Percentiles rank a stretch among this genome's conserved stretches.
Evolutionary conservation across 352 stramenopile genomes (phyloP).

Genomic region (Phytophthora hybrid): DNA sequence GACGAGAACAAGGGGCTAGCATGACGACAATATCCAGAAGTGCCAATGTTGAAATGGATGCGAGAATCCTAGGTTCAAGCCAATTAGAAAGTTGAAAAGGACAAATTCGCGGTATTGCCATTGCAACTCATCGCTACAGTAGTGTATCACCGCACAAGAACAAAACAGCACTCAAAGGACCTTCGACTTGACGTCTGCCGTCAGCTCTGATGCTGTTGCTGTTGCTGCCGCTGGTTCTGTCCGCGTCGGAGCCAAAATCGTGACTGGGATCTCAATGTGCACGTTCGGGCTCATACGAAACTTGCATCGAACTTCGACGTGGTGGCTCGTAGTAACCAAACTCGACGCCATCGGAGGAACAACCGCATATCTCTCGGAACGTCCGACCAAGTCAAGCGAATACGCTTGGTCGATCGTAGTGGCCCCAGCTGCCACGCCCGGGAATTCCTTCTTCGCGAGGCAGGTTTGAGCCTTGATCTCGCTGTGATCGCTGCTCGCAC

Average conservation of each 20-base stretch:
- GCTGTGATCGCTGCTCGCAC: constrained; percentile 7
- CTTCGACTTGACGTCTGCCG: constrained; percentile 22
- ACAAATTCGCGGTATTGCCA: background rate
- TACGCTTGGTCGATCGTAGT: constrained; percentile 27
- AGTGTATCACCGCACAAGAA: background rate
- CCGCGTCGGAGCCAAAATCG: constrained; percentile 20
- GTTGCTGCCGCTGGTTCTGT: constrained; percentile 7
- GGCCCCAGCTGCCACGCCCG: constrained; percentile 24
- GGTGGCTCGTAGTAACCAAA: constrained; percentile 23
- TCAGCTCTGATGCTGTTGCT: constrained; percentile 1
- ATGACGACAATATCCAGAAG: background rate
- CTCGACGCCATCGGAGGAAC: constrained; percentile 26
- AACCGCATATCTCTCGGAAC: constrained; percentile 21
- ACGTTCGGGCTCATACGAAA: constrained; percentile 38
- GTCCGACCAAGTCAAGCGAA: constrained; percentile 30
- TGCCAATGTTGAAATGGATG: background rate
- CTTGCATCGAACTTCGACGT: constrained; percentile 36
- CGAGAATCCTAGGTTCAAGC: background rate
- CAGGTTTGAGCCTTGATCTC: constrained; percentile 32
- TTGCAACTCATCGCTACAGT: no score
- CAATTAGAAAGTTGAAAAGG: background rate
- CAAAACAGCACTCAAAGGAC: background rate
- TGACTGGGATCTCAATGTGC: constrained; percentile 38
- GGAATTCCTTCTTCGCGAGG: constrained; percentile 28
- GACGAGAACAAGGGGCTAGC: no score